These are phyloP conservation scores for Sporothrix luriei DNA, from an alignment of 2,329 filamentous ascomycete species.

Conservation along the genomic window DNA sequence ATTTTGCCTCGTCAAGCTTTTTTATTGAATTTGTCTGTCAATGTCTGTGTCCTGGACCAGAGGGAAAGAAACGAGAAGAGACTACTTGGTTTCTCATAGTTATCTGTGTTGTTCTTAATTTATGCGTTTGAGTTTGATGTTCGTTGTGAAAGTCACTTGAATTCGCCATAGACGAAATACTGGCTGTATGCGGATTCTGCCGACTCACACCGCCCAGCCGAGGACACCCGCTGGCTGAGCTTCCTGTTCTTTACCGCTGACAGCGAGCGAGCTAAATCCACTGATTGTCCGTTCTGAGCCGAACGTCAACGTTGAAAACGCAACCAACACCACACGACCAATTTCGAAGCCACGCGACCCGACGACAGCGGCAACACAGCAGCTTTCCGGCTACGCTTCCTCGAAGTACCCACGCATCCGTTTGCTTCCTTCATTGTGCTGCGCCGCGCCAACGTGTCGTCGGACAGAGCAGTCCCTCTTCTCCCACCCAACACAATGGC, in stretches of 20 bases:
- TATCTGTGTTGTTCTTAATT: not conserved
- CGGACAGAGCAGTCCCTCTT: not conserved
- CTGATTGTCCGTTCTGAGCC: not conserved
- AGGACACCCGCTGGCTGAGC: constrained; percentile 1
- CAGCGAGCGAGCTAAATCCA: not conserved
- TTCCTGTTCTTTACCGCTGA: not conserved
- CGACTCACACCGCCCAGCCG: constrained; percentile 10
- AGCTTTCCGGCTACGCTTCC: too few species aligned
- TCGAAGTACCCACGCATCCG: too few species aligned
- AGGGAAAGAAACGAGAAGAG: not conserved
- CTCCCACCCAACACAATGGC: constrained; percentile 45
- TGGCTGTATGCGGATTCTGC: constrained; percentile 6
- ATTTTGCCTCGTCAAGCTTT: not conserved
- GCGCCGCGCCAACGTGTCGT: not conserved
- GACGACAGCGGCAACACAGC: not conserved
- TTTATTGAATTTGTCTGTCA: not conserved
- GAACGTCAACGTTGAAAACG: not conserved
- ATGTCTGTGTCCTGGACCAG: not conserved
- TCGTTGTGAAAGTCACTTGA: too few species aligned
- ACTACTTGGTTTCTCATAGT: constrained; percentile 2
- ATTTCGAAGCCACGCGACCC: constrained; percentile 11
- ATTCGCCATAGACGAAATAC: too few species aligned
- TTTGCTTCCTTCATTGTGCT: not conserved
- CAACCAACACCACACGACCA: not conserved
- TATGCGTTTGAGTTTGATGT: too few species aligned